phyloP scores from a whole-genome alignment of 306 rosid genomes.

The Dalbergia cultrata region DNA sequence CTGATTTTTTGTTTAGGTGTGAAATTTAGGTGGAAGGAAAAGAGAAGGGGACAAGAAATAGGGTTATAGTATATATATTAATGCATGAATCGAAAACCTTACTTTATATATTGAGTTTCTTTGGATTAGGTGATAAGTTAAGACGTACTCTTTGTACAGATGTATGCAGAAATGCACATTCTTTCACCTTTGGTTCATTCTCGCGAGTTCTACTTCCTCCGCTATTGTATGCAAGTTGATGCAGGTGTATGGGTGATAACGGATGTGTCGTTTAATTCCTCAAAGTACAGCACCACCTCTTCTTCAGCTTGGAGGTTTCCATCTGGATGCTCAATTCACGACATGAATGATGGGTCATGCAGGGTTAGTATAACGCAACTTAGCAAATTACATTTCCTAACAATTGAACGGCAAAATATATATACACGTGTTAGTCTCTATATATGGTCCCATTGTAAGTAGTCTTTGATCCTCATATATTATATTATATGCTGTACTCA shows the following conservation, averaged over 20 bases:
- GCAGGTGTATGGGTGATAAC: conserved; percentile 63
- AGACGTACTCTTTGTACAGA: conserved; percentile 52
- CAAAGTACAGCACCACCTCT: neutral
- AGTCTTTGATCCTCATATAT: no score
- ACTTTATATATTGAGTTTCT: neutral
- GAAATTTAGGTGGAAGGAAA: no score
- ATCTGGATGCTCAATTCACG: conserved; percentile 80
- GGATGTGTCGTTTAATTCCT: conserved; percentile 67
- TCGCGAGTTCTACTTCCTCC: conserved; percentile 65
- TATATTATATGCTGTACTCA: neutral
- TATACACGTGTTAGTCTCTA: no score
- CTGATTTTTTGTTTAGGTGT: no score
- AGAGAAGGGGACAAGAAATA: no score
- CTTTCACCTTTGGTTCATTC: conserved; percentile 71
- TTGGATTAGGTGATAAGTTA: conserved; percentile 17
- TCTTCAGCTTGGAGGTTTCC: conserved; percentile 70
- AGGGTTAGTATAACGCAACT: conserved; percentile 48
- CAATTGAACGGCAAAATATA: no score
- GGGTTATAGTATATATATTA: no score
- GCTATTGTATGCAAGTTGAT: conserved; percentile 64
- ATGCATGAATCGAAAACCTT: no score
- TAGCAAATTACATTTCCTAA: neutral
- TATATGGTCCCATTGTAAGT: no score
- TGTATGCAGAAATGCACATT: conserved; percentile 75
- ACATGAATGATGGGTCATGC: conserved; percentile 55